Evolutionary conservation across 2,329 filamentous ascomycete species (phyloP).

Genomic region (Aureobasidium leucospermi): DNA sequence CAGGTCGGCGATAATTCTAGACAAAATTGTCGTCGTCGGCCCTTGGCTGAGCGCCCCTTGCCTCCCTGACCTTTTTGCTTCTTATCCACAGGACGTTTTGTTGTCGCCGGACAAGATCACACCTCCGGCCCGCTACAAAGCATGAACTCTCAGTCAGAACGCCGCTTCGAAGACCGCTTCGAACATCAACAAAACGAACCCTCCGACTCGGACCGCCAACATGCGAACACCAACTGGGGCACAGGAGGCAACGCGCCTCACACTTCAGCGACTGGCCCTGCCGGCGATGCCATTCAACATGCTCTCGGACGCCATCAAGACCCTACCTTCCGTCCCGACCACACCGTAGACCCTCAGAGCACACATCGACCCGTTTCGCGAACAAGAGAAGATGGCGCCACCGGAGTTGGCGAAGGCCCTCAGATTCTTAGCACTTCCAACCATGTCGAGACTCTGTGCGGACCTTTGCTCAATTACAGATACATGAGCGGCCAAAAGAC

Average conservation of each 20-base stretch:
- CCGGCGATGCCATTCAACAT: conserved; percentile 2
- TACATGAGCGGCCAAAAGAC: conserved; percentile 54
- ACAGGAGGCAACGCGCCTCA: neutral
- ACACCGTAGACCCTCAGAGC: neutral
- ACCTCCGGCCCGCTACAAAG: neutral
- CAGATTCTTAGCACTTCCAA: conserved; percentile 35
- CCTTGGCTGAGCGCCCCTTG: neutral
- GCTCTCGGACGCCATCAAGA: conserved; percentile 7
- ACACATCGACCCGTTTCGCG: conserved; percentile 1
- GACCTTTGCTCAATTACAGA: conserved; percentile 71
- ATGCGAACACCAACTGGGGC: neutral
- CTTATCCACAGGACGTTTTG: neutral
- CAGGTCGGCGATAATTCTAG: no score
- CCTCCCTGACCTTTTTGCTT: neutral
- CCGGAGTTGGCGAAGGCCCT: conserved; percentile 36
- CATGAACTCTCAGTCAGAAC: neutral
- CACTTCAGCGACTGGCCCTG: neutral
- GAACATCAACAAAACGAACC: conserved; percentile 13
- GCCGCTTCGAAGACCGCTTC: conserved; percentile 10
- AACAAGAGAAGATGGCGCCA: conserved; percentile 15
- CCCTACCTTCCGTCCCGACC: conserved; percentile 4
- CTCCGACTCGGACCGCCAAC: neutral
- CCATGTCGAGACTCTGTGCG: conserved; percentile 55
- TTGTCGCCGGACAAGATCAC: no score
- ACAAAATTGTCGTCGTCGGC: neutral